These are phyloP conservation scores for Trichosporon coremiiforme DNA, from an alignment of 1,284 basidiomycete genomes.

Conservation along the genomic window DNA sequence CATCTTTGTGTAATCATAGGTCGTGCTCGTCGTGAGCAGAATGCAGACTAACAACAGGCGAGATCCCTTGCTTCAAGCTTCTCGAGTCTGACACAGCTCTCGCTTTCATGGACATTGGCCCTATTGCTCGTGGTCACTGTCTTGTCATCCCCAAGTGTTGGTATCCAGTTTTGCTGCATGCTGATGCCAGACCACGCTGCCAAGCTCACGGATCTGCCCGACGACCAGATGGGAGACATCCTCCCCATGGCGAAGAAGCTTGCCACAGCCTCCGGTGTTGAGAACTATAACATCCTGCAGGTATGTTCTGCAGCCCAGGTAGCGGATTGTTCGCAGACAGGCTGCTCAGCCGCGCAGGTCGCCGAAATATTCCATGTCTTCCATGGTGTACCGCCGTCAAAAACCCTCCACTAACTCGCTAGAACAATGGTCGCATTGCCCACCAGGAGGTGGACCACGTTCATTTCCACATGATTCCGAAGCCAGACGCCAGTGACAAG, in stretches of 20 bases:
- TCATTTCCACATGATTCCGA: slow-evolving; percentile 86
- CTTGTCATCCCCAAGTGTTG: slow-evolving; percentile 88
- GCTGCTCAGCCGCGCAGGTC: no score
- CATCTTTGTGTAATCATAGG: background rate
- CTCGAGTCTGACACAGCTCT: slow-evolving; percentile 72
- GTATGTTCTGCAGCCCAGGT: slow-evolving; percentile 45
- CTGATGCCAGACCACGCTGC: slow-evolving; percentile 67
- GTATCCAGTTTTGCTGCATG: slow-evolving; percentile 18
- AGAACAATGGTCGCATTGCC: slow-evolving; percentile 85
- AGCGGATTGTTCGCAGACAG: no score
- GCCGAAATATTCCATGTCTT: no score
- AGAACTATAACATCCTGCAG: slow-evolving; percentile 85
- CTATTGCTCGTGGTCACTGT: slow-evolving; percentile 73
- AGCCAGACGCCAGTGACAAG: slow-evolving; percentile 69
- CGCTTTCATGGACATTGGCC: slow-evolving; percentile 86
- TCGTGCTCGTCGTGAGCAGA: no score
- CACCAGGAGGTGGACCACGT: slow-evolving; percentile 82
- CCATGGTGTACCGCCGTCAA: no score
- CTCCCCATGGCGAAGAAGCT: slow-evolving; percentile 85
- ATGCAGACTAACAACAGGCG: slow-evolving; percentile 40
- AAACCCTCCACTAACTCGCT: slow-evolving; percentile 26
- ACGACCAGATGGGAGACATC: slow-evolving; percentile 72
- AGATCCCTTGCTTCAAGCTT: slow-evolving; percentile 70
- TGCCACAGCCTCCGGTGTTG: slow-evolving; percentile 62
- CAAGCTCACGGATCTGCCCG: slow-evolving; percentile 77